Evolutionary conservation across 495 filamentous ascomycete species (phyloP).

Genomic region (Penicillium atrosanguineum): DNA sequence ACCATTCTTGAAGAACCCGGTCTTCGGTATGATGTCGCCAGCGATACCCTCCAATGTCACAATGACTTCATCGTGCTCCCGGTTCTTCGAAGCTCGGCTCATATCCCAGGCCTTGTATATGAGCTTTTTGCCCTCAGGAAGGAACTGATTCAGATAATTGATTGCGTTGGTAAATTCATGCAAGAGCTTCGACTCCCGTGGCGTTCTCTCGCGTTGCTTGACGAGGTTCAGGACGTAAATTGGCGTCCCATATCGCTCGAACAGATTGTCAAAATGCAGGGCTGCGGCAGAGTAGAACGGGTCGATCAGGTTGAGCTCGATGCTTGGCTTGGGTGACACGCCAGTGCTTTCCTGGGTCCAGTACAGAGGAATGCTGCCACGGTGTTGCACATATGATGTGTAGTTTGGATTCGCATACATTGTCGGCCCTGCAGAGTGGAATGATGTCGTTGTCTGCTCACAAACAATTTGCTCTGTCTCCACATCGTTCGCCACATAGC

Average conservation of each 20-base stretch:
- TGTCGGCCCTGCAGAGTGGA: conserved; percentile 84
- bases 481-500: conserved; percentile 98
- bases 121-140: conserved; percentile 80
- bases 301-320: conserved; percentile 89
- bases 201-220: conserved; percentile 86
- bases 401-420: conserved; percentile 86
- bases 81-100: conserved; percentile 91
- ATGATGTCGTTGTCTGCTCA: conserved; percentile 88
- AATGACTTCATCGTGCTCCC: conserved; percentile 97
- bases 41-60: conserved; percentile 84
- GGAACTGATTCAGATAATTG: conserved; percentile 90
- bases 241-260: conserved; percentile 88
- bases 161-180: conserved; percentile 86
- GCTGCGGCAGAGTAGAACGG: conserved; percentile 97
- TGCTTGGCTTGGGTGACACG: conserved; percentile 91
- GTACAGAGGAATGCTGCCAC: conserved; percentile 93
- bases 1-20: conserved; percentile 94
- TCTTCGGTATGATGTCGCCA: conserved; percentile 77
- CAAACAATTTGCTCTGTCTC: conserved; percentile 98
- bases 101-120: conserved; percentile 96
- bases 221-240: conserved; percentile 92
- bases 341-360: conserved; percentile 98
- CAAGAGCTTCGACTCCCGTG: conserved; percentile 86
- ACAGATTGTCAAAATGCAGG: conserved; percentile 93
- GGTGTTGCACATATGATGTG: conserved; percentile 95